Percentiles rank a stretch among this genome's conserved stretches.
Conservation (phyloP, 768 basidiomycete genomes). For the Hydnomerulius pinastri region DNA sequence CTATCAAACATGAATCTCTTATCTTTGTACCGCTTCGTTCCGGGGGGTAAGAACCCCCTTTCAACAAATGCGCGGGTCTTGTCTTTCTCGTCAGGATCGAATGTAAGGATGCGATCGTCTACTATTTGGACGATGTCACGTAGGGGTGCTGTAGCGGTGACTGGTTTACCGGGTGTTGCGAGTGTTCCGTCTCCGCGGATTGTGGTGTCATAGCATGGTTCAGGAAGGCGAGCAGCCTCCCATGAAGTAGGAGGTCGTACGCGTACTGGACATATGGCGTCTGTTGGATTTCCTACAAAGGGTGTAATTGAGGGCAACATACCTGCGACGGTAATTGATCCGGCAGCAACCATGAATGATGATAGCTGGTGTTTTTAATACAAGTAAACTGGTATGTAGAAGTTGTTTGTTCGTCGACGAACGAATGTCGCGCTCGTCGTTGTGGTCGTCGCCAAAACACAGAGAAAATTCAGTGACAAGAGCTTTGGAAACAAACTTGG, state of each 20-base stretch:
- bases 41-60: conserved; percentile 80
- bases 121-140: conserved; percentile 85
- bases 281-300: background rate
- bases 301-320: conserved; percentile 17
- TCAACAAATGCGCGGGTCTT: conserved; percentile 77
- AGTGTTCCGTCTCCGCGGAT: conserved; percentile 87
- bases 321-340: conserved; percentile 89
- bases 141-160: conserved; percentile 56
- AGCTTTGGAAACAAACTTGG: background rate
- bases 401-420: background rate
- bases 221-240: conserved; percentile 85
- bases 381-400: background rate
- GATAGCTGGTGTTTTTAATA: background rate
- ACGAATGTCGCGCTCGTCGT: background rate
- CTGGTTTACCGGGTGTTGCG: conserved; percentile 59
- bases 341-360: conserved; percentile 71
- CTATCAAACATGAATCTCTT: conserved; percentile 96
- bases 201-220: conserved; percentile 65
- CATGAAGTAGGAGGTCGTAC: conserved; percentile 84
- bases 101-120: conserved; percentile 93
- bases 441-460: background rate
- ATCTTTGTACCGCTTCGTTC: conserved; percentile 94
- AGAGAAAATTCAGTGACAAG: conserved; percentile 1
- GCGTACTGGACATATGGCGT: conserved; percentile 59
- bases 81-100: conserved; percentile 94